These are phyloP conservation scores for Exserohilum turcica DNA, from an alignment of 2,329 filamentous ascomycete genomes.

Conservation along the genomic window DNA sequence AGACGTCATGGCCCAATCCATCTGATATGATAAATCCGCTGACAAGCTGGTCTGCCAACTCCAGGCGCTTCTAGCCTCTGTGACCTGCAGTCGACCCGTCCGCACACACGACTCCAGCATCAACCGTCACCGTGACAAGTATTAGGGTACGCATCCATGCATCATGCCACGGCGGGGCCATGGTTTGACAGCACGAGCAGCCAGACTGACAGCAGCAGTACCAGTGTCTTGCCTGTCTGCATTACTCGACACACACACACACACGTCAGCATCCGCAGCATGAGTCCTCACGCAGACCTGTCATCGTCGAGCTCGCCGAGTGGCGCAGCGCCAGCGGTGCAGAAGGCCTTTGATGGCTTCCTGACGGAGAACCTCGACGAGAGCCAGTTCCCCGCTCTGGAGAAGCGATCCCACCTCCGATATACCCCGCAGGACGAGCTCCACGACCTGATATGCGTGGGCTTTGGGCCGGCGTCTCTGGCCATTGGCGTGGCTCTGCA, in stretches of 20 bases:
- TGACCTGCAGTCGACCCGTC: neutral
- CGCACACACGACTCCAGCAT: neutral
- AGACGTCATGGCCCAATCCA: constrained; percentile 27
- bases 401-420: constrained; percentile 55
- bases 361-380: constrained; percentile 33
- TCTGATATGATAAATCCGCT: constrained; percentile 11
- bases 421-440: constrained; percentile 65
- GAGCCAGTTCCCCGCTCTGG: constrained; percentile 31
- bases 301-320: constrained; percentile 24
- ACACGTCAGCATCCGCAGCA: constrained; percentile 15
- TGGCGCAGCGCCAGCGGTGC: constrained; percentile 25
- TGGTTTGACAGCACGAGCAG: neutral
- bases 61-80: neutral
- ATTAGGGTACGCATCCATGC: constrained; percentile 3
- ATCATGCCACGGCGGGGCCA: neutral
- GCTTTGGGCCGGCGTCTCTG: constrained; percentile 90
- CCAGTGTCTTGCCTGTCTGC: neutral
- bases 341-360: constrained; percentile 39
- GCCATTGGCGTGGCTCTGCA: constrained; percentile 88
- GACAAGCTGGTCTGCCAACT: constrained; percentile 5
- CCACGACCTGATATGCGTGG: constrained; percentile 86
- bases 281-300: constrained; percentile 44
- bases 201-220: constrained; percentile 3
- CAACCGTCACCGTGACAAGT: constrained; percentile 8
- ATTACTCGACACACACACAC: neutral